Evolutionary conservation across 345 rosid species (phyloP).

Genomic region (Rubroshorea leprosula): DNA sequence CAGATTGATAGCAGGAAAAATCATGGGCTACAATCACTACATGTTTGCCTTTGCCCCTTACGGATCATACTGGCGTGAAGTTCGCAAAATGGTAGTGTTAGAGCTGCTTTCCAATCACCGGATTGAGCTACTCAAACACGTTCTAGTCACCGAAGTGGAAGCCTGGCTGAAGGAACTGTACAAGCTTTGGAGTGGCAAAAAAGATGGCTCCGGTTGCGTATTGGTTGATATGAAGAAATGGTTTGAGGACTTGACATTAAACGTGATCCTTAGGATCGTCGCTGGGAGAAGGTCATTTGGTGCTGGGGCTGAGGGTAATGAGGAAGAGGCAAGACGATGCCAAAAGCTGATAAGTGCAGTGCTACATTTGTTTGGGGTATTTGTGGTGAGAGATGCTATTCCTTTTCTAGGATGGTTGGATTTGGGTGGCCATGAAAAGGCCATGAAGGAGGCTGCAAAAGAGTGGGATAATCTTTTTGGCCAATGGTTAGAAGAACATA

Average conservation of each 20-base stretch:
- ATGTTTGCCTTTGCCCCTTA: slow-evolving; percentile 29
- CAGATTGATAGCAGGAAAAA: slow-evolving; percentile 6
- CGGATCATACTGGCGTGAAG: slow-evolving; percentile 37
- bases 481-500: slow-evolving; percentile 28
- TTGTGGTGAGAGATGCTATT: slow-evolving; percentile 17
- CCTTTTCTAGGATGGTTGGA: slow-evolving; percentile 25
- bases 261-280: slow-evolving; percentile 31
- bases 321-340: slow-evolving; percentile 8
- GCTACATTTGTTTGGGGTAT: slow-evolving; percentile 10
- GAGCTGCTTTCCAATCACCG: slow-evolving; percentile 30
- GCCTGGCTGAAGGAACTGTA: slow-evolving; percentile 16
- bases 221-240: slow-evolving; percentile 28
- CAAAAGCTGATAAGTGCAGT: slow-evolving; percentile 11
- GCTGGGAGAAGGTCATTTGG: slow-evolving; percentile 30
- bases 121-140: slow-evolving; percentile 22
- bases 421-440: slow-evolving; percentile 22
- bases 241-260: slow-evolving; percentile 27
- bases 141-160: slow-evolving; percentile 23
- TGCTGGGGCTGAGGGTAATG: slow-evolving; percentile 7
- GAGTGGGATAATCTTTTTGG: slow-evolving; percentile 18
- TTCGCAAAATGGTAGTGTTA: slow-evolving; percentile 25
- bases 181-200: slow-evolving; percentile 9
- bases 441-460: slow-evolving; percentile 27
- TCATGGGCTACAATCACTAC: slow-evolving; percentile 28
- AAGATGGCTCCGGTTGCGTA: slow-evolving; percentile 2